Conservation (phyloP, 192 early-diverging fungal species). For the Entomortierella beljakovae region DNA sequence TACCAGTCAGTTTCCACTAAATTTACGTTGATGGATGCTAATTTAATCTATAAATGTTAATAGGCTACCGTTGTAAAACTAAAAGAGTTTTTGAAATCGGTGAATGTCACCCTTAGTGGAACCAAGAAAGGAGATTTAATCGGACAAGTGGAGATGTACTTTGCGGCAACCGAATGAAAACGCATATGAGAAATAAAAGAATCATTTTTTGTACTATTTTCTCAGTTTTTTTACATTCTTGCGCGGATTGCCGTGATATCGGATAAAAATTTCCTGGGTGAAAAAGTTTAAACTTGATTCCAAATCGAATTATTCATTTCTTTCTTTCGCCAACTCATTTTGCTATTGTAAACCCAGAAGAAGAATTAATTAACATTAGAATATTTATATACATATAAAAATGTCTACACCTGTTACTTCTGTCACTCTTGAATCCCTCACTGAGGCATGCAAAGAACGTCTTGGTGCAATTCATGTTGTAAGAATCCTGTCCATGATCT, state of each 20-base stretch:
- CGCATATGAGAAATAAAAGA: too few relatives aligned
- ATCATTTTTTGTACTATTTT: too few relatives aligned
- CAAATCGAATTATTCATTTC: conserved; percentile 15
- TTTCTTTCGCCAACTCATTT: not conserved
- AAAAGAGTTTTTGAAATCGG: conserved; percentile 54
- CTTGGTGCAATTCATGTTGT: conserved; percentile 49
- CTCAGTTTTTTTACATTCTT: too few relatives aligned
- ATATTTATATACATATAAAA: not conserved
- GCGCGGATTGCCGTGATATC: too few relatives aligned
- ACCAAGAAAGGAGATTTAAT: conserved; percentile 56
- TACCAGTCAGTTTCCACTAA: too few relatives aligned
- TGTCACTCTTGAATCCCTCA: conserved; percentile 52
- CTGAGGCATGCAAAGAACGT: conserved; percentile 32
- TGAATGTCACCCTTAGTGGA: conserved; percentile 45
- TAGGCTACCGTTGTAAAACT: conserved; percentile 58
- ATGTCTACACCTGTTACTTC: conserved; percentile 41
- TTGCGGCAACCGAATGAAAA: conserved; percentile 31
- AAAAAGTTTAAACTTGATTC: conserved; percentile 26
- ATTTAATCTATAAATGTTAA: not conserved
- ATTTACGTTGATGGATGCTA: too few relatives aligned
- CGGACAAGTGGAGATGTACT: conserved; percentile 53
- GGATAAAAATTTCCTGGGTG: not conserved
- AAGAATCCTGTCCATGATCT: conserved; percentile 1
- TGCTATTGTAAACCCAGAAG: not conserved
- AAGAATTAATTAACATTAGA: not conserved